Evolutionary conservation across 2,329 filamentous ascomycete species (phyloP).

Genomic region (Fusarium brevicatenulatum): DNA sequence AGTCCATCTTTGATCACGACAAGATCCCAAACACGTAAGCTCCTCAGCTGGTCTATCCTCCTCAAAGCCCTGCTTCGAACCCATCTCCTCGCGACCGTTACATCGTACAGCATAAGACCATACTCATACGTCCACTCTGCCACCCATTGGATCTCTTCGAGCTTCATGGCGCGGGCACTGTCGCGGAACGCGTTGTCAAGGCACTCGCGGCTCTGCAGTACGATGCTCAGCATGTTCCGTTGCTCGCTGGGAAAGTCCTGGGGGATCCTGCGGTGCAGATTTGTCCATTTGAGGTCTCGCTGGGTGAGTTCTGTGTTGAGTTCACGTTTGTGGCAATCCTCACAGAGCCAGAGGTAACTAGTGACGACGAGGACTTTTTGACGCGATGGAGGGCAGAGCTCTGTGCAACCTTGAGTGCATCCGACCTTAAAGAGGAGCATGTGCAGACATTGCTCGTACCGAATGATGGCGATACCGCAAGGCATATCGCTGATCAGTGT

Average conservation of each 20-base stretch:
- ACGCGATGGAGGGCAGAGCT: conserved; percentile 31
- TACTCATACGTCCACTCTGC: conserved; percentile 45
- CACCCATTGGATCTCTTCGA: conserved; percentile 44
- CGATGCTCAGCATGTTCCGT: background rate
- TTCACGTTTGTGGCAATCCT: conserved; percentile 37
- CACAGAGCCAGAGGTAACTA: conserved; percentile 45
- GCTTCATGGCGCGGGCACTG: conserved; percentile 2
- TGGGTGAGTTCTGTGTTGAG: conserved; percentile 11
- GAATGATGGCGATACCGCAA: conserved; percentile 45
- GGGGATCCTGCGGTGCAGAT: background rate
- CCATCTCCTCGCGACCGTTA: conserved; percentile 13
- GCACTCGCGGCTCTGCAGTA: background rate
- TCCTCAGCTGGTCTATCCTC: conserved; percentile 28
- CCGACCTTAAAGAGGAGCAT: conserved; percentile 42
- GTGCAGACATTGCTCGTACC: conserved; percentile 43
- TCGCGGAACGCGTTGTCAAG: conserved; percentile 4
- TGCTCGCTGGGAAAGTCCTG: background rate
- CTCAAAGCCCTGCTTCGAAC: background rate
- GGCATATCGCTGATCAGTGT: conserved; percentile 40
- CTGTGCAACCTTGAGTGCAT: conserved; percentile 42
- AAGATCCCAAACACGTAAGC: conserved; percentile 37
- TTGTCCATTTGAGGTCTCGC: conserved; percentile 17
- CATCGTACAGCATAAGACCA: conserved; percentile 36
- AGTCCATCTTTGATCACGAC: conserved; percentile 36
- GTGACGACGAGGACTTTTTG: conserved; percentile 38